Evolutionary conservation across 1,284 basidiomycete genomes (phyloP).

Genomic region (Fomitopsis schrenkii): DNA sequence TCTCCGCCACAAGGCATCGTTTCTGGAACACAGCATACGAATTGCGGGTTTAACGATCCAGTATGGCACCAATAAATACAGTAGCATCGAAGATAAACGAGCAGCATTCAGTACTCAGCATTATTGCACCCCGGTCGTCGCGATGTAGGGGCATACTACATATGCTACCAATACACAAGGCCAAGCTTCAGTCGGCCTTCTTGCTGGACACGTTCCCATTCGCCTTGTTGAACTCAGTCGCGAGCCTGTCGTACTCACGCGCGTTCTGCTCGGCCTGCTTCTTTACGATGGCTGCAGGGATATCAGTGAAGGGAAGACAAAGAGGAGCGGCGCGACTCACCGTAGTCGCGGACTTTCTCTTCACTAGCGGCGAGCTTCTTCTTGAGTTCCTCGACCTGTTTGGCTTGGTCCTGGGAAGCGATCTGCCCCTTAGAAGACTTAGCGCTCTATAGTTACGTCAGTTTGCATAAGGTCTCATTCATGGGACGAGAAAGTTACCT

Average conservation of each 20-base stretch:
- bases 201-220: conserved; percentile 55
- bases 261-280: conserved; percentile 78
- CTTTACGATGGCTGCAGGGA: conserved; percentile 65
- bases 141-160: too few species aligned
- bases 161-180: neutral
- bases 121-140: too few species aligned
- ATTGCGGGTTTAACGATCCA: too few species aligned
- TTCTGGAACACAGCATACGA: too few species aligned
- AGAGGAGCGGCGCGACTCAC: conserved; percentile 36
- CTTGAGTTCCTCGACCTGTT: conserved; percentile 66
- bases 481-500: conserved; percentile 33
- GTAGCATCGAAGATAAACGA: too few species aligned
- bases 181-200: conserved; percentile 31
- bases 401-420: conserved; percentile 43
- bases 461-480: neutral
- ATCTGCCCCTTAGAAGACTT: conserved; percentile 17
- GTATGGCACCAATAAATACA: too few species aligned
- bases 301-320: neutral
- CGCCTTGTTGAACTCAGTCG: conserved; percentile 70
- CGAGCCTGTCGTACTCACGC: conserved; percentile 76
- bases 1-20: too few species aligned
- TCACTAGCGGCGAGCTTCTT: conserved; percentile 44
- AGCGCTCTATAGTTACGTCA: conserved; percentile 9
- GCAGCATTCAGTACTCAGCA: too few species aligned
- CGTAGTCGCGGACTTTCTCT: conserved; percentile 63